Percentiles rank a stretch among this genome's conserved stretches.
These are phyloP conservation scores for Botrytis fragariae DNA, from an alignment of 2,329 filamentous ascomycete species.

Conservation along the genomic window DNA sequence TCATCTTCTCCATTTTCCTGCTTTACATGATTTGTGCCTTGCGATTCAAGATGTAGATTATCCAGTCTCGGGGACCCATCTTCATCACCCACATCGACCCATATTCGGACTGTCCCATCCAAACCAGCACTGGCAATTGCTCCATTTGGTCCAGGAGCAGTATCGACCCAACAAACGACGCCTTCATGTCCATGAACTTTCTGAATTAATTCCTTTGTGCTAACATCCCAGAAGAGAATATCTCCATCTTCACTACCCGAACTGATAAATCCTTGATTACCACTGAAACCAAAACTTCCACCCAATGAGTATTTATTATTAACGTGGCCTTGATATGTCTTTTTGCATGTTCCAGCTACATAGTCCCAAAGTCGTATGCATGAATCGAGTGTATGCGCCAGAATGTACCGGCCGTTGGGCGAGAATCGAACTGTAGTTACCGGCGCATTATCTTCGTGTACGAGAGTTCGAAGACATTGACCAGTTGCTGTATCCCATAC, in stretches of 20 bases:
- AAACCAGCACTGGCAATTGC: slow-evolving; percentile 59
- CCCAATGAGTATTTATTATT: slow-evolving; percentile 84
- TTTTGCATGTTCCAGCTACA: slow-evolving; percentile 83
- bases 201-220: slow-evolving; percentile 79
- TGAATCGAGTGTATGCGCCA: slow-evolving; percentile 88
- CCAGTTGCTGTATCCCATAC: slow-evolving; percentile 96
- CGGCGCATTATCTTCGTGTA: slow-evolving; percentile 92
- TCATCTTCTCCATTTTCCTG: slow-evolving; percentile 23
- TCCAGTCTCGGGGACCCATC: slow-evolving; percentile 23
- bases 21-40: slow-evolving; percentile 10
- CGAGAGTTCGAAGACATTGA: slow-evolving; percentile 89
- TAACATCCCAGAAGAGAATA: slow-evolving; percentile 87
- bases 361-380: slow-evolving; percentile 95
- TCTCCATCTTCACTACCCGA: slow-evolving; percentile 86
- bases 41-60: slow-evolving; percentile 24
- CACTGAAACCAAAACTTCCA: slow-evolving; percentile 75
- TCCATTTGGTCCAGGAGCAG: slow-evolving; percentile 51
- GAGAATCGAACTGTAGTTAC: slow-evolving; percentile 89
- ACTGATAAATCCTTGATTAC: slow-evolving; percentile 60
- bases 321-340: slow-evolving; percentile 92
- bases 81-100: slow-evolving; percentile 48
- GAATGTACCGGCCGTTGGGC: slow-evolving; percentile 88
- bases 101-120: slow-evolving; percentile 61
- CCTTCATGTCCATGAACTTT: slow-evolving; percentile 53
- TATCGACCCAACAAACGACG: slow-evolving; percentile 66